Evolutionary conservation across 2,329 filamentous ascomycete species (phyloP).

Genomic region (Cercospora zeina): DNA sequence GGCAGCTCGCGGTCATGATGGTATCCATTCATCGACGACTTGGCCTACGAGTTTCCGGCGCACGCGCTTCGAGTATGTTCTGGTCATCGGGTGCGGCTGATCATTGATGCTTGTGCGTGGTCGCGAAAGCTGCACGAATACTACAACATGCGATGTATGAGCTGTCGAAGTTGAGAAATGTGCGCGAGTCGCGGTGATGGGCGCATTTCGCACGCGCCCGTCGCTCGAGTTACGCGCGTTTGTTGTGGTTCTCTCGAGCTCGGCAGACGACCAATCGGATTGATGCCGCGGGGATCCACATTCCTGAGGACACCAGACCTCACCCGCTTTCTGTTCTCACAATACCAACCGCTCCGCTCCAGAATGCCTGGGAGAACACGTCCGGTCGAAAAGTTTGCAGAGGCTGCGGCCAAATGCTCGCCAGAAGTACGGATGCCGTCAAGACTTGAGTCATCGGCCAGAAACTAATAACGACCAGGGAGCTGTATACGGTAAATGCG

Average conservation of each 20-base stretch:
- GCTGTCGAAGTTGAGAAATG: slow-evolving; percentile 9
- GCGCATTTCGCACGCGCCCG: neutral
- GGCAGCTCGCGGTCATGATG: slow-evolving; percentile 41
- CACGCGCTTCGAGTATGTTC: slow-evolving; percentile 40
- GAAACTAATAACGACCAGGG: slow-evolving; percentile 56
- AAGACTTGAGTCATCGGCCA: neutral
- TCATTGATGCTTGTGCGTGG: slow-evolving; percentile 17
- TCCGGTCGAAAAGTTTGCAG: slow-evolving; percentile 69
- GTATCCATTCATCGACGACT: slow-evolving; percentile 38
- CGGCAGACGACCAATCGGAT: neutral
- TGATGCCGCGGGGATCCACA: neutral
- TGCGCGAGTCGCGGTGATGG: neutral
- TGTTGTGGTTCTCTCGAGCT: slow-evolving; percentile 16
- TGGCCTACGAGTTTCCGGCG: slow-evolving; percentile 35
- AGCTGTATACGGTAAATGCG: slow-evolving; percentile 83
- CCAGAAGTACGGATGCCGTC: slow-evolving; percentile 55
- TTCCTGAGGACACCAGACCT: slow-evolving; percentile 11
- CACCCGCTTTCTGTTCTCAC: slow-evolving; percentile 2
- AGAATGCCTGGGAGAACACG: slow-evolving; percentile 53
- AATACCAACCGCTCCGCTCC: slow-evolving; percentile 4
- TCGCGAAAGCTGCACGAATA: slow-evolving; percentile 4
- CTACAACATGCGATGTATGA: slow-evolving; percentile 23
- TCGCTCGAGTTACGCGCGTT: slow-evolving; percentile 14
- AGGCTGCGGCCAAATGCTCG: slow-evolving; percentile 65
- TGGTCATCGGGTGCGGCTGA: slow-evolving; percentile 38